Percentiles rank a stretch among this genome's conserved stretches.
Conservation (phyloP, 2,329 filamentous ascomycete genomes). For the Fusarium paranaense region DNA sequence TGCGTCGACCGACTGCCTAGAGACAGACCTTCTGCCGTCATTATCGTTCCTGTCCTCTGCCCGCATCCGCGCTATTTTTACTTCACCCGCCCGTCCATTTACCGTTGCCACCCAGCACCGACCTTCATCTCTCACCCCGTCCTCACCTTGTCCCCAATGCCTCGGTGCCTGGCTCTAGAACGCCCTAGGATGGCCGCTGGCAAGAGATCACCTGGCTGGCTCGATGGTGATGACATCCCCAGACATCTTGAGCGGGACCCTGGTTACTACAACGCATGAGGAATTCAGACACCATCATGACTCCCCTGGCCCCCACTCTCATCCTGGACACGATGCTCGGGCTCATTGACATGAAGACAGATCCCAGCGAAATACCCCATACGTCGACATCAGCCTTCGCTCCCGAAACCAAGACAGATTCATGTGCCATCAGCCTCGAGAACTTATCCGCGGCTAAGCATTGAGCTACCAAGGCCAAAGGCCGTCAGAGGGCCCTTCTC, state of each 20-base stretch:
- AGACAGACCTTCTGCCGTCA: conserved; percentile 16
- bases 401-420: conserved; percentile 13
- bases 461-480: conserved; percentile 15
- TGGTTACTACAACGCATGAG: neutral
- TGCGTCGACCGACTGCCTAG: neutral
- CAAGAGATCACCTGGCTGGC: neutral
- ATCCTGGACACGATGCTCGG: neutral
- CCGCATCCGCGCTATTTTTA: conserved; percentile 17
- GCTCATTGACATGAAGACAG: neutral
- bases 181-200: neutral
- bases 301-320: neutral
- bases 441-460: conserved; percentile 35
- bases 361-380: neutral
- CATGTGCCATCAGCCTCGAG: conserved; percentile 5
- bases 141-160: neutral
- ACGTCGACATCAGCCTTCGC: conserved; percentile 6
- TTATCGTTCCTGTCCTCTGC: conserved; percentile 7
- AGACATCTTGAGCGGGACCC: neutral
- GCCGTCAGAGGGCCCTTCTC: neutral
- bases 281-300: neutral
- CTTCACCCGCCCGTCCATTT: conserved; percentile 2
- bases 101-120: neutral
- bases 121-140: neutral
- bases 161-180: conserved; percentile 2
- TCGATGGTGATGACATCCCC: neutral